Evolutionary conservation across 140 eudicot genomes (phyloP), one percentile per base, ranked within the genome.

Genomic region (Ambrosia hybrid): DNA sequence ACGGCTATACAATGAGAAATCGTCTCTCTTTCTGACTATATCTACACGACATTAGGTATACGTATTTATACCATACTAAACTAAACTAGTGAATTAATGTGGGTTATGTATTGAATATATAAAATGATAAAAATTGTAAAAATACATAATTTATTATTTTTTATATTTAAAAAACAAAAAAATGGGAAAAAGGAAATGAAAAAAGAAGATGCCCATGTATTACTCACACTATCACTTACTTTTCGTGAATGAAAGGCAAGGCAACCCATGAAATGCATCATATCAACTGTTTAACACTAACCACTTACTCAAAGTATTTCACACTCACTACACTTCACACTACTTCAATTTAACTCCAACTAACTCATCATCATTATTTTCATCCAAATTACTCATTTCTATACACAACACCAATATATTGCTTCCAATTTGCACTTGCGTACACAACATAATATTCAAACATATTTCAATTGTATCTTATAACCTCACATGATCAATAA

Each of bases 181-280:
- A 38, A 71, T 38, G 9, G 53, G 3, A 48, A 48, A 48, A 6
- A 37, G 11, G 60, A 64, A 17, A 36, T 58, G 38, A 60, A 65
- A 75, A 45, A 38, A 13, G 56, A 79, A 78, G 91, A 86, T 90
- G 82, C 90, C 86, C 78, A 79, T 73, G 83, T 79, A 79, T 58
- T 73, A 73, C 75, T 79, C 79, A 79, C 83, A 67, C 76, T 76
- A 76, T 81, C 86, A 85, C 86, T 82, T 88, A 86, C 97, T 85
- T 92, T 92, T 89, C 92, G 96, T 92, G 96, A 87, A 85, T 83
- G 90, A 78, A 89, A 81, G 95, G 91, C 95, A 87, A 92, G 92
- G 91, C 92, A 87, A 92, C 88, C 90, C 83, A 79, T 73, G 75
- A 79, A 67, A 73, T 79, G 79, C 79, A 78, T 81, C 80, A 83